Percentiles rank a stretch among this genome's conserved stretches.
These are phyloP conservation scores for Coelastrella sp. DNA, from an alignment of 139 green algal genomes.

Conservation along the genomic window DNA sequence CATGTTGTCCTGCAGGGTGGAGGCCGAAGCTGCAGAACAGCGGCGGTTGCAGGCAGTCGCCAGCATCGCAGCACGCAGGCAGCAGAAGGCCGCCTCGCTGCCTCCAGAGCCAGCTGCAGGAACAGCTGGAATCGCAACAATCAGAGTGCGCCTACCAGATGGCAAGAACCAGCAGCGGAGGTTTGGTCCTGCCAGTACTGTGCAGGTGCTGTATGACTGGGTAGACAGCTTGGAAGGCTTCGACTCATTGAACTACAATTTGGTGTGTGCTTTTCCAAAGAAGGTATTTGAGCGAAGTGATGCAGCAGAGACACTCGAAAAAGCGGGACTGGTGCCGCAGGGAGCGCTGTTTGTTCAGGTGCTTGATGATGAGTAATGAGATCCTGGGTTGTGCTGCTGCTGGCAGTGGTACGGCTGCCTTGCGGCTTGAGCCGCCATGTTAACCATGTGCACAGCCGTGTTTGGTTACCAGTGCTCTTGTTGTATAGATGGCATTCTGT, in stretches of 20 bases:
- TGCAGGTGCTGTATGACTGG: conserved; percentile 75
- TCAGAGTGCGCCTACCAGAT: conserved; percentile 82
- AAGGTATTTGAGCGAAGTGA: conserved; percentile 49
- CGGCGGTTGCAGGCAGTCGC: conserved; percentile 55
- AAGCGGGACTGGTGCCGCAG: conserved; percentile 73
- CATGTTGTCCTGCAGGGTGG: conserved; percentile 57
- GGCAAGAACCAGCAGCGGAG: conserved; percentile 75
- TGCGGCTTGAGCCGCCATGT: too few relatives aligned
- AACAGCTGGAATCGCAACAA: conserved; percentile 54
- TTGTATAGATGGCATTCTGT: too few relatives aligned
- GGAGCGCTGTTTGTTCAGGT: conserved; percentile 82
- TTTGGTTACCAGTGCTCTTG: too few relatives aligned
- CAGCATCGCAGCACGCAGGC: conserved; percentile 57
- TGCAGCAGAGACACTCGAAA: conserved; percentile 52
- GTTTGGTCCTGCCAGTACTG: conserved; percentile 60
- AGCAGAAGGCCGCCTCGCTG: conserved; percentile 62
- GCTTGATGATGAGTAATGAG: conserved; percentile 54
- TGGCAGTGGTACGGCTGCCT: too few relatives aligned
- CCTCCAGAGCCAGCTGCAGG: conserved; percentile 63
- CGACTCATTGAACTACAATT: conserved; percentile 62
- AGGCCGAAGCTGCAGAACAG: conserved; percentile 65
- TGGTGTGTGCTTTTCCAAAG: conserved; percentile 82
- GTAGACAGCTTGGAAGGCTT: conserved; percentile 79
- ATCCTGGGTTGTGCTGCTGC: too few relatives aligned
- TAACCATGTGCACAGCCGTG: too few relatives aligned